Conservation (phyloP, 73 alveolate species). For the Uronychia binucleata region DNA sequence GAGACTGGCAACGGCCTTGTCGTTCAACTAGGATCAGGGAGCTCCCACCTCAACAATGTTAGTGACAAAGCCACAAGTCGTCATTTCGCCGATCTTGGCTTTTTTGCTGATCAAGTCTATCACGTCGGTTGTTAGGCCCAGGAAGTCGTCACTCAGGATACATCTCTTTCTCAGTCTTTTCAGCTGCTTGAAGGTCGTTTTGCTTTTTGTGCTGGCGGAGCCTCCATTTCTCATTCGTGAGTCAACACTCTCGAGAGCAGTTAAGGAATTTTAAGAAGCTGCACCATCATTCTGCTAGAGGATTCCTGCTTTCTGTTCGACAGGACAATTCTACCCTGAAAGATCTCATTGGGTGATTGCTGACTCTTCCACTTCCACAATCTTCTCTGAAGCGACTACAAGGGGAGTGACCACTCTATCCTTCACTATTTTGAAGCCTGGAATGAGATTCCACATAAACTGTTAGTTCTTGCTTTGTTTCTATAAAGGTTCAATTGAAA, state of each 20-base stretch:
- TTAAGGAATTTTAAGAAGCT: too few species aligned
- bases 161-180: constrained; percentile 12
- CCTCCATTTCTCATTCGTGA: too few species aligned
- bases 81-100: constrained; percentile 26
- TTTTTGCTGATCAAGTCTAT: constrained; percentile 49
- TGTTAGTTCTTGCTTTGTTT: too few species aligned
- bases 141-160: constrained; percentile 27
- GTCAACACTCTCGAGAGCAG: too few species aligned
- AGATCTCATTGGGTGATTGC: constrained; percentile 33
- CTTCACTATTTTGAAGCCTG: constrained; percentile 52
- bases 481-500: too few species aligned
- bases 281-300: too few species aligned
- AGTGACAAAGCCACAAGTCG: constrained; percentile 57
- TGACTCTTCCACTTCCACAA: too few species aligned
- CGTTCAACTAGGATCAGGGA: not conserved
- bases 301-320: not conserved
- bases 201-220: constrained; percentile 11
- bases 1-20: not conserved
- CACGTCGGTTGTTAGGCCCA: constrained; percentile 46
- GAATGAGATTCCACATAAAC: too few species aligned
- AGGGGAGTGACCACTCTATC: constrained; percentile 58
- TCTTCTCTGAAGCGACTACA: constrained; percentile 57
- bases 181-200: constrained; percentile 32
- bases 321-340: constrained; percentile 16
- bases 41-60: constrained; percentile 37